Percentiles rank a stretch among this genome's conserved stretches.
phyloP scores from a whole-genome alignment of 768 basidiomycete genomes.

The Dacryopinax spathularia region DNA sequence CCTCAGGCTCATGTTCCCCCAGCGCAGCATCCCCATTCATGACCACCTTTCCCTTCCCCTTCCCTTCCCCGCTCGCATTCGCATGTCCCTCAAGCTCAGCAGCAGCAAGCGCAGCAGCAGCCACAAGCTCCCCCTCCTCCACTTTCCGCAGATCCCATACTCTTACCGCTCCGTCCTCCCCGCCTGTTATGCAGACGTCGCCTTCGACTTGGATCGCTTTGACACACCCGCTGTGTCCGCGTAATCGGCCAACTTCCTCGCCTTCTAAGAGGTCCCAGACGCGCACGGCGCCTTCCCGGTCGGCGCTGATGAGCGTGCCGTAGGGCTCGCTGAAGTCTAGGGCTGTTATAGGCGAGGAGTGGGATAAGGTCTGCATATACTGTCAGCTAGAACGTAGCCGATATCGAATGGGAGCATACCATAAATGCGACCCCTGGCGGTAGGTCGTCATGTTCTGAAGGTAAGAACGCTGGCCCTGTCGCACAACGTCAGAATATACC shows the following conservation, averaged over 20 bases:
- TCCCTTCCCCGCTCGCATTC: constrained; percentile 32
- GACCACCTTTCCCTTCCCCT: constrained; percentile 25
- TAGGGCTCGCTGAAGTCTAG: constrained; percentile 97
- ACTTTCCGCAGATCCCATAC: constrained; percentile 85
- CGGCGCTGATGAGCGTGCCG: constrained; percentile 77
- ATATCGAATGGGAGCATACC: constrained; percentile 35
- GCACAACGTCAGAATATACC: not conserved
- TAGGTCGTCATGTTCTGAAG: constrained; percentile 91
- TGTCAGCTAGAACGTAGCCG: not conserved
- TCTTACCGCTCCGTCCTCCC: constrained; percentile 68
- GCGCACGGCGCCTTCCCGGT: constrained; percentile 71
- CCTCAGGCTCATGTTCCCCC: constrained; percentile 21
- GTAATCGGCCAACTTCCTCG: constrained; percentile 67
- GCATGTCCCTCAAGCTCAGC: not conserved
- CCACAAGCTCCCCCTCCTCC: constrained; percentile 41
- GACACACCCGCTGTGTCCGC: constrained; percentile 63
- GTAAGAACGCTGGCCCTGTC: constrained; percentile 82
- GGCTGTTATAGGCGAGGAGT: constrained; percentile 67
- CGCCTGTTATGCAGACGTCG: constrained; percentile 77
- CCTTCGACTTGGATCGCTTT: constrained; percentile 91
- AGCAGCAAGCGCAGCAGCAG: constrained; percentile 13
- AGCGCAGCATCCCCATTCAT: constrained; percentile 26
- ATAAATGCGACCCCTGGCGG: constrained; percentile 94
- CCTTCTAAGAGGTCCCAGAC: constrained; percentile 93
- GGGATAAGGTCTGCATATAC: constrained; percentile 55